Percentiles rank a stretch among this genome's conserved stretches.
Evolutionary conservation across 257 asterid species (phyloP).

Genomic region (Penstemon barbatus): DNA sequence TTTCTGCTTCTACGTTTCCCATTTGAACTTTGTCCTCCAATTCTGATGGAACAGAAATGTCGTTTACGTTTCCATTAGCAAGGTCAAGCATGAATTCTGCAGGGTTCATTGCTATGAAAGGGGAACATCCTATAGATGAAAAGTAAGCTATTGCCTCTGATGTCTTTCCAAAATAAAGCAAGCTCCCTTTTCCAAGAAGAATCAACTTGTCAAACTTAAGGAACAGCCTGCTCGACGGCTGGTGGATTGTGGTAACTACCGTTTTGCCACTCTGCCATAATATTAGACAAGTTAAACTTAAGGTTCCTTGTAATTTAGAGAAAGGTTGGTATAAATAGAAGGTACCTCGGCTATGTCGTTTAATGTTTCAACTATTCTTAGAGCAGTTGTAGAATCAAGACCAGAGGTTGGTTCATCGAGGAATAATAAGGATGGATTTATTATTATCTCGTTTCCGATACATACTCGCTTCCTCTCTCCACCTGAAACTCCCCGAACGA

Average conservation of each 20-base stretch:
- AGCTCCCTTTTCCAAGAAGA: conserved; percentile 79
- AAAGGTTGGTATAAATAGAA: too few relatives aligned
- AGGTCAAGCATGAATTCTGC: conserved; percentile 94
- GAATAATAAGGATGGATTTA: conserved; percentile 83
- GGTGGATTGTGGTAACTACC: conserved; percentile 91
- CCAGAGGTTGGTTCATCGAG: conserved; percentile 98
- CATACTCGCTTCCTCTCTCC: conserved; percentile 95
- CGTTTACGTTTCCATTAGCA: conserved; percentile 82
- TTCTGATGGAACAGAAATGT: conserved; percentile 80
- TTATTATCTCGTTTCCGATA: conserved; percentile 83
- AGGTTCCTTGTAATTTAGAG: neutral
- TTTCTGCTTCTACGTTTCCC: conserved; percentile 49
- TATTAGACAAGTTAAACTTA: neutral
- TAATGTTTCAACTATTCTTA: conserved; percentile 71
- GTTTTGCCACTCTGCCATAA: conserved; percentile 78
- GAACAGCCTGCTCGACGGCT: conserved; percentile 94
- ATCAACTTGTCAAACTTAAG: conserved; percentile 87
- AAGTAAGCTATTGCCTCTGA: conserved; percentile 74
- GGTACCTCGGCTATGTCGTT: conserved; percentile 77
- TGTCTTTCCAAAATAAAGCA: conserved; percentile 83
- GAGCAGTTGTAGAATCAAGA: conserved; percentile 89
- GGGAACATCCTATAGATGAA: conserved; percentile 76
- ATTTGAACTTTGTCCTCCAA: conserved; percentile 67
- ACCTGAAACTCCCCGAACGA: conserved; percentile 91
- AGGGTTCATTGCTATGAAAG: conserved; percentile 85